Conservation (phyloP, 805 yeast genomes). For the Saccharomycopsis fermentans region DNA sequence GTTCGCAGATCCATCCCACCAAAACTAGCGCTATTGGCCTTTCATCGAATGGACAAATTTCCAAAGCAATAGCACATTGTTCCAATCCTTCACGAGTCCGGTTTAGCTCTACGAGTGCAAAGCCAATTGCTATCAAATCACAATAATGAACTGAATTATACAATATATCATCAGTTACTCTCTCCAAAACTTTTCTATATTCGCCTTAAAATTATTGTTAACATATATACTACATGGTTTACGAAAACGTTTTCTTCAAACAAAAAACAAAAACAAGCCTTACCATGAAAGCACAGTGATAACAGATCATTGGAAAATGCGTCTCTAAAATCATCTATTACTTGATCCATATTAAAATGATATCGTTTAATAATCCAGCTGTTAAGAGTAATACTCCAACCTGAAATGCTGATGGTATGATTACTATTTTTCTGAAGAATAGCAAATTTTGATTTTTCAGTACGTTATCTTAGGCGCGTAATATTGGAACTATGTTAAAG, state of each 20-base stretch:
- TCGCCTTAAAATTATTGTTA: neutral
- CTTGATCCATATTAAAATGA: neutral
- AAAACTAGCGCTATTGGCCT: slow-evolving; percentile 3
- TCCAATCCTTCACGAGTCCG: slow-evolving; percentile 3
- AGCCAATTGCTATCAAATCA: slow-evolving; percentile 8
- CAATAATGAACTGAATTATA: slow-evolving; percentile 5
- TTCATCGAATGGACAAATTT: slow-evolving; percentile 3
- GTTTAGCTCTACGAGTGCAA: slow-evolving; percentile 2
- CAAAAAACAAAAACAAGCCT: neutral
- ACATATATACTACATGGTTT: neutral
- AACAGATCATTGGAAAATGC: neutral
- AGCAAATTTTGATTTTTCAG: no score
- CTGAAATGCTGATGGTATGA: no score
- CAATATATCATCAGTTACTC: slow-evolving; percentile 2
- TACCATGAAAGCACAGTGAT: slow-evolving; percentile 3
- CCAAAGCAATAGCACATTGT: slow-evolving; percentile 14
- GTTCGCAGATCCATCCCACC: neutral
- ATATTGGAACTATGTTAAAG: no score
- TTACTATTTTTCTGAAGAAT: no score
- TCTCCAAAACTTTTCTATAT: slow-evolving; percentile 1
- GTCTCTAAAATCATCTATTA: neutral
- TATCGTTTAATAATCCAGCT: neutral
- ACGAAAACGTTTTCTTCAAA: no score
- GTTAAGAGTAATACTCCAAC: no score
- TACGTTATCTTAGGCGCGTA: no score